phyloP scores from a whole-genome alignment of 331 rosid genomes.

The Erythrophleum ivorense region DNA sequence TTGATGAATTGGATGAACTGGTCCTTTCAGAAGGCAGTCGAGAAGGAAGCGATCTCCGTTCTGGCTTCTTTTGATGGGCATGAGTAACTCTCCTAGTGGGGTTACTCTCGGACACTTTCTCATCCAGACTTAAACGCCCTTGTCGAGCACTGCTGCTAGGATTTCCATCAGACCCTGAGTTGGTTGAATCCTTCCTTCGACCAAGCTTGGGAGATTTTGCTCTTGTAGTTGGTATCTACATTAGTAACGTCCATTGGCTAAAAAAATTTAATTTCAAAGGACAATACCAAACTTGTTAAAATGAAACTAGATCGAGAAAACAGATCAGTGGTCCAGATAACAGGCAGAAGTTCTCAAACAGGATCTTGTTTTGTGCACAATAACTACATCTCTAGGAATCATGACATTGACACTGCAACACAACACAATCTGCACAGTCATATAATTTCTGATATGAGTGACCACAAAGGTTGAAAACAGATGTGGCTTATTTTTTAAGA shows the following conservation, averaged over 20 bases:
- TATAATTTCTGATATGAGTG: background rate
- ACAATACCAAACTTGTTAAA: slow-evolving; percentile 21
- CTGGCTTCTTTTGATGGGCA: slow-evolving; percentile 68
- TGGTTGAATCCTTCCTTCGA: slow-evolving; percentile 67
- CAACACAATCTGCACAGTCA: background rate
- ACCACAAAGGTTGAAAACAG: background rate
- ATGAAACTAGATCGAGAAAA: background rate
- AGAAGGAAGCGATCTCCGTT: slow-evolving; percentile 89
- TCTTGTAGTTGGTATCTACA: slow-evolving; percentile 94
- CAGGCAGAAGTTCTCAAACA: background rate
- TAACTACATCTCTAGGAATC: background rate
- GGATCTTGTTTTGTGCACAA: background rate
- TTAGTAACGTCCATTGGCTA: slow-evolving; percentile 34
- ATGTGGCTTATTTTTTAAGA: background rate
- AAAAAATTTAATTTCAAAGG: background rate
- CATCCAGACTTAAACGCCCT: slow-evolving; percentile 75
- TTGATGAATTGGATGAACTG: slow-evolving; percentile 47
- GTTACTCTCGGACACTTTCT: slow-evolving; percentile 56
- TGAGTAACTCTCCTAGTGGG: slow-evolving; percentile 52
- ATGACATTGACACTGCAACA: background rate
- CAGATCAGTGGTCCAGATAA: slow-evolving; percentile 18
- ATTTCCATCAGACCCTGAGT: slow-evolving; percentile 67
- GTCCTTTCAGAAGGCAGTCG: slow-evolving; percentile 67
- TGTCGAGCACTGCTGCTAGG: slow-evolving; percentile 48
- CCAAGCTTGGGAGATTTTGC: slow-evolving; percentile 99